Percentiles rank a stretch among this genome's conserved stretches.
These are phyloP conservation scores for Polygonum aviculare DNA, from an alignment of 148 eudicot species.

Conservation along the genomic window DNA sequence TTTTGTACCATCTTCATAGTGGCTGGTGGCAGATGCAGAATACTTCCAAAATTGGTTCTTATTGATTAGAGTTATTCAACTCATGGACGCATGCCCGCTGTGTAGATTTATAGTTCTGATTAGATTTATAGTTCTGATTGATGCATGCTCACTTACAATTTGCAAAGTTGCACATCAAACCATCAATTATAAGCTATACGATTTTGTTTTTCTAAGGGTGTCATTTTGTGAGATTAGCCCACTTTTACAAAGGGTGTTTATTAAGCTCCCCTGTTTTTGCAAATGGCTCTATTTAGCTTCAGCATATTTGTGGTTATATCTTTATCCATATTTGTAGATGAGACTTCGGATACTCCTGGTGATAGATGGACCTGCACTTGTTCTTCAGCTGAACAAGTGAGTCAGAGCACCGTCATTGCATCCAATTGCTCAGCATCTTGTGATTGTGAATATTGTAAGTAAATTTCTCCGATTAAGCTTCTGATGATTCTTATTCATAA, in stretches of 20 bases:
- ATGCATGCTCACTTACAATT: not conserved
- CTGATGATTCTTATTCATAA: not conserved
- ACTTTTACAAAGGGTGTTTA: not conserved
- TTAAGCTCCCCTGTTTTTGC: not conserved
- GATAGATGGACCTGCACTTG: slow-evolving; percentile 65
- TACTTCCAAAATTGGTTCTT: not conserved
- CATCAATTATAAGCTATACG: not conserved
- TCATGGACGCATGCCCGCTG: not conserved
- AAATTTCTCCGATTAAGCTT: not conserved
- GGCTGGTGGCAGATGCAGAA: too few species aligned
- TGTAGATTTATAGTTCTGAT: not conserved
- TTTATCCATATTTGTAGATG: slow-evolving; percentile 30
- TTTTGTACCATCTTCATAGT: too few species aligned
- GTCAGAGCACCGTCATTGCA: slow-evolving; percentile 25
- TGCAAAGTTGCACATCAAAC: too few species aligned
- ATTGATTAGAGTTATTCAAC: not conserved
- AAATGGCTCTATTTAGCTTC: not conserved
- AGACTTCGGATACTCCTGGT: slow-evolving; percentile 31
- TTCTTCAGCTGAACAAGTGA: slow-evolving; percentile 33
- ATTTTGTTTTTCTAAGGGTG: not conserved
- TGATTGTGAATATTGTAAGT: slow-evolving; percentile 63
- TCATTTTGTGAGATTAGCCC: not conserved
- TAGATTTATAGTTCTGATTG: not conserved
- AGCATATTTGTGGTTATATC: not conserved
- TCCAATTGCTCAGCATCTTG: slow-evolving; percentile 67